These are phyloP conservation scores for Ensete glaucum DNA, from an alignment of 176 grass and related monocot species.

Conservation along the genomic window DNA sequence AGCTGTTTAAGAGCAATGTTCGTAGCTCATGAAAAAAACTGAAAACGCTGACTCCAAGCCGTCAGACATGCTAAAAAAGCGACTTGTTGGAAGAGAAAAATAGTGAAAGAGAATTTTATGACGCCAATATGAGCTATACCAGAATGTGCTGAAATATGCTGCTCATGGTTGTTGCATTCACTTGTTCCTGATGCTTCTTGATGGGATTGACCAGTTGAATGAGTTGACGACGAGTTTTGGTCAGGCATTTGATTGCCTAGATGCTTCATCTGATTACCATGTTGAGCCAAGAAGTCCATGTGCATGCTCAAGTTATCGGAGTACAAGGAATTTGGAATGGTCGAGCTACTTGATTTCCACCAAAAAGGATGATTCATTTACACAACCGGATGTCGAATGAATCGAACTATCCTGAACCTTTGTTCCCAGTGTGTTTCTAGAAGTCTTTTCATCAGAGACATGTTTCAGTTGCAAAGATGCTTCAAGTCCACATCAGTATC, in stretches of 20 bases:
- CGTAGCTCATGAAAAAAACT: not conserved
- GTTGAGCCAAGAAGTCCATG: slow-evolving; percentile 8
- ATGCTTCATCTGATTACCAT: slow-evolving; percentile 4
- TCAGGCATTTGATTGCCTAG: not conserved
- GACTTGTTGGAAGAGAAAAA: no score
- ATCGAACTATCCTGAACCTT: not conserved
- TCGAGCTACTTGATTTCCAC: not conserved
- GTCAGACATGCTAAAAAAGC: not conserved
- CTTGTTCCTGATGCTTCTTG: slow-evolving; percentile 65
- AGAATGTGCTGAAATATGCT: slow-evolving; percentile 38
- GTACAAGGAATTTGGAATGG: not conserved
- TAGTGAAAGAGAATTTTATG: no score
- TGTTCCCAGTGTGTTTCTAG: not conserved
- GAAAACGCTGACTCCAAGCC: not conserved
- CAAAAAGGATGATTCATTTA: not conserved
- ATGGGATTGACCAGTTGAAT: slow-evolving; percentile 31
- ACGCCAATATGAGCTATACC: slow-evolving; percentile 9
- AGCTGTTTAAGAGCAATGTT: no score
- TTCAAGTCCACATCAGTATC: not conserved
- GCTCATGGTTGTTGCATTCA: slow-evolving; percentile 52
- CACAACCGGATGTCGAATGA: not conserved
- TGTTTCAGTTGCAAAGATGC: not conserved
- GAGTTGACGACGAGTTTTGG: slow-evolving; percentile 15
- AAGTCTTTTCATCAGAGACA: not conserved
- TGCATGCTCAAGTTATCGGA: not conserved